Base-by-base conservation (phyloP, 495 filamentous ascomycete species). In the Aspergillus avenaceus region DNA sequence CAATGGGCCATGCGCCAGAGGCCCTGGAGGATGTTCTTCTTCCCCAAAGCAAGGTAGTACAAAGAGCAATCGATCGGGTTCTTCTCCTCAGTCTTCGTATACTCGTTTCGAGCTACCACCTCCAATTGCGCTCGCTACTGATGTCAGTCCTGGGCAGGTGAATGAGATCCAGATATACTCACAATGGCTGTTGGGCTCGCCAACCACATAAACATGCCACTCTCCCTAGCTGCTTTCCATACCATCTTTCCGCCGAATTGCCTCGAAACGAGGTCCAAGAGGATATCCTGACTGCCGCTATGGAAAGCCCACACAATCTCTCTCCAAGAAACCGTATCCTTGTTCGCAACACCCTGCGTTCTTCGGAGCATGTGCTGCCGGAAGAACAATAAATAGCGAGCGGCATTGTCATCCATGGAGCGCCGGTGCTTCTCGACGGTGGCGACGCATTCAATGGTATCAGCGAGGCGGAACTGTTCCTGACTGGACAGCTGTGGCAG, bases 261-360 rank as follows among this genome's bases (percentile, higher is more conserved):
- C 14, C 79, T 72, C 7, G 84, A 86, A n/a, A 96, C 86, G 51
- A 96, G 81, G 63, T 97, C 91, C 1, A 89, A 70, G 7, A 99
- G 73, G 34, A 97, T 93, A 62, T 97, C 95, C 66, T 99, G 93
- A 47, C 88, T 96, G 12, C 70, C 78, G 53, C 90, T 95, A 65
- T 97, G 90, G 56, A 86, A 92, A 18, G 92, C 95, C 91, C 92
- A 97, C 41, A 86, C 85, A 49, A 96, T 92, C 59, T 97, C 92
- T 64, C 95, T 77, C 89, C 91, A 99, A 4, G 87, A 86, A 55
- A 97, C 82, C 16, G 81, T 75, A 5, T 83, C 79, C 61, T 82
- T 83, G 55, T 78, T 80, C 7, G 80, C 63, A 14, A 75, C 60
- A n/a, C 71, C 72, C 59, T 83, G 78, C 23, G 77, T 74, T 65